Evolutionary conservation across 2,329 filamentous ascomycete genomes (phyloP).

Genomic region (Arthrobotrys pseudoclavata): DNA sequence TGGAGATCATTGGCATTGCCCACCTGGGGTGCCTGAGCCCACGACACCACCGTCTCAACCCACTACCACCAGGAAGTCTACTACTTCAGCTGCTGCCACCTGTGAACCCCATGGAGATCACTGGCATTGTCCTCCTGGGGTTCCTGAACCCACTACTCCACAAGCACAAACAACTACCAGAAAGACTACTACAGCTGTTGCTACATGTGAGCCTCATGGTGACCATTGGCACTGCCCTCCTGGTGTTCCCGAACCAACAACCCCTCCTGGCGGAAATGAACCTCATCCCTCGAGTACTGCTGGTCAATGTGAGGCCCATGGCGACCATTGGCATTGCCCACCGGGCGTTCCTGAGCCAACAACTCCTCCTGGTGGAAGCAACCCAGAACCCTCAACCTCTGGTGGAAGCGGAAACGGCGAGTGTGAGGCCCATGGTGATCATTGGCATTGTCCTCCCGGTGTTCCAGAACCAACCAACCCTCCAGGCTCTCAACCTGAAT

Average conservation of each 20-base stretch:
- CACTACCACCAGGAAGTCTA: conserved; percentile 2
- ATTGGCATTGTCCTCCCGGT: conserved; percentile 23
- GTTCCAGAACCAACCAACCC: conserved; percentile 17
- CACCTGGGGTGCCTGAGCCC: conserved; percentile 8
- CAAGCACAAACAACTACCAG: conserved; percentile 1
- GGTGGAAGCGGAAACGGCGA: neutral
- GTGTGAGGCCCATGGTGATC: conserved; percentile 21
- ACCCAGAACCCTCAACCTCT: neutral
- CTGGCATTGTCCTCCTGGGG: conserved; percentile 11
- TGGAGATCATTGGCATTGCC: conserved; percentile 25
- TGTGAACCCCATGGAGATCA: conserved; percentile 19
- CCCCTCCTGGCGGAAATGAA: neutral
- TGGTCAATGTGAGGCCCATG: conserved; percentile 4
- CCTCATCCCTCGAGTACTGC: neutral
- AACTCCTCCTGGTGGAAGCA: neutral
- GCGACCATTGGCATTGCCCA: conserved; percentile 17
- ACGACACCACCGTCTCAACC: neutral
- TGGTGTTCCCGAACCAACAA: conserved; percentile 4
- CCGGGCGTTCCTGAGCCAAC: conserved; percentile 15
- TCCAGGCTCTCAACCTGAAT: conserved; percentile 10
- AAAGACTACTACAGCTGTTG: neutral
- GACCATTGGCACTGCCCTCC: conserved; percentile 21
- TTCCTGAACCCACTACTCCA: conserved; percentile 10
- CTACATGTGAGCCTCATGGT: conserved; percentile 4
- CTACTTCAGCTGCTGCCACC: neutral